phyloP scores from a whole-genome alignment of 2,329 filamentous ascomycete species.

The Albifimbria verrucaria region DNA sequence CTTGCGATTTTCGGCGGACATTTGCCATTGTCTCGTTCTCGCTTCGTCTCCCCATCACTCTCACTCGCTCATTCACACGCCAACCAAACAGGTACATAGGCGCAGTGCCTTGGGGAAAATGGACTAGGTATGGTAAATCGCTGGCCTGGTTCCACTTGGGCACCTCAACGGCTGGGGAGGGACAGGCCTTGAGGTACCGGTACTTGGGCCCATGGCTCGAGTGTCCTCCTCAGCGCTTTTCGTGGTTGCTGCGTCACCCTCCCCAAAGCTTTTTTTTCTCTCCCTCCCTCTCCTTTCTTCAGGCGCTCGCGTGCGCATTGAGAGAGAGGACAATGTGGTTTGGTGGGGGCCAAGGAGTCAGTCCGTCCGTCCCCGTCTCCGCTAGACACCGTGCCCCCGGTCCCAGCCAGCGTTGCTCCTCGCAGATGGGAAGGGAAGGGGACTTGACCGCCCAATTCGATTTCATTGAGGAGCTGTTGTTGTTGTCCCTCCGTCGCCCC shows the following conservation, averaged over 20 bases:
- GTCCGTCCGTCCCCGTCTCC: background rate
- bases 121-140: background rate
- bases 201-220: background rate
- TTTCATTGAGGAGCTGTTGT: too few species aligned
- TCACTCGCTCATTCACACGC: too few species aligned
- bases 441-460: background rate
- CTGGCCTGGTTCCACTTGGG: background rate
- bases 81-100: too few species aligned
- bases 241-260: background rate
- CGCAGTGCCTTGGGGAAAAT: too few species aligned
- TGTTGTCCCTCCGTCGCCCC: background rate
- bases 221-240: background rate
- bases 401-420: too few species aligned
- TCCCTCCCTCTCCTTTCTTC: too few species aligned
- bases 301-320: too few species aligned
- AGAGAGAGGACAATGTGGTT: too few species aligned
- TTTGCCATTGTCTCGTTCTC: background rate
- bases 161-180: background rate
- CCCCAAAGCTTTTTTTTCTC: conserved; percentile 10
- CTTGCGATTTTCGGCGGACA: background rate
- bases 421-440: background rate
- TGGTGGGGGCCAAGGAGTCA: background rate
- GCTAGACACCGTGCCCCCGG: background rate
- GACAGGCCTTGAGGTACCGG: background rate
- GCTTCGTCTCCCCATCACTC: background rate